A percentile compares a stretch with the other conserved stretches of the same genome.
phyloP scores from a whole-genome alignment of 2,329 filamentous ascomycete genomes.

The Aspergillus phoenicis region DNA sequence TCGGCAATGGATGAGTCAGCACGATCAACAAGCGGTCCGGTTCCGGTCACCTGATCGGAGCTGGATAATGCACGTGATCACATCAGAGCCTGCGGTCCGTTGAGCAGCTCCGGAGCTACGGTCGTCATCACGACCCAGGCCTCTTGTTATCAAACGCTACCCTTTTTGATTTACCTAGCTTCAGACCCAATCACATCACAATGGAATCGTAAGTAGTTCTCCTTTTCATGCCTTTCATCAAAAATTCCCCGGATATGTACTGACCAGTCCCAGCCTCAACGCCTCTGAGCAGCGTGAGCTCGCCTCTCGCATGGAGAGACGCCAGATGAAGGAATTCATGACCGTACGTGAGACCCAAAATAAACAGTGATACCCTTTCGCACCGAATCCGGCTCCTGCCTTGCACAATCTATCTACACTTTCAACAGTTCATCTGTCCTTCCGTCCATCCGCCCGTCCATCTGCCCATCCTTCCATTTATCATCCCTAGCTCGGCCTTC shows the following conservation, averaged over 20 bases:
- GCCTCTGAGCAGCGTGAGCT: conserved; percentile 86
- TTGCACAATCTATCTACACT: neutral
- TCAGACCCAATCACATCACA: conserved; percentile 25
- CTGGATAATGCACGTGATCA: conserved; percentile 20
- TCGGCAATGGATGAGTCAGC: conserved; percentile 2
- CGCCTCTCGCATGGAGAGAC: conserved; percentile 91
- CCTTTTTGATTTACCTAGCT: conserved; percentile 8
- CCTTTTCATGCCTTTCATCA: neutral
- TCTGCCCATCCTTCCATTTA: neutral
- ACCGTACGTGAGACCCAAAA: conserved; percentile 63
- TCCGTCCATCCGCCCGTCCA: neutral
- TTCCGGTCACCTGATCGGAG: neutral
- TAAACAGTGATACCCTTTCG: neutral
- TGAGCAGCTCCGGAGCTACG: conserved; percentile 25
- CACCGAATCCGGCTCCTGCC: neutral
- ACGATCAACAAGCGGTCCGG: too few species aligned
- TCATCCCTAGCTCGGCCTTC: neutral
- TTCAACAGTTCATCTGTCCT: neutral
- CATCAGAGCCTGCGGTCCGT: conserved; percentile 23
- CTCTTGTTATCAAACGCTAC: conserved; percentile 1
- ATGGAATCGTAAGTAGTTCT: conserved; percentile 40
- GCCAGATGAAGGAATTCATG: conserved; percentile 99
- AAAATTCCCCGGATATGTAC: neutral
- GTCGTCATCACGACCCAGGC: conserved; percentile 7
- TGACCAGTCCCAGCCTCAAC: conserved; percentile 61